Conservation (phyloP, 177 flowering plant genomes). For the Tripterygium wilfordii region DNA sequence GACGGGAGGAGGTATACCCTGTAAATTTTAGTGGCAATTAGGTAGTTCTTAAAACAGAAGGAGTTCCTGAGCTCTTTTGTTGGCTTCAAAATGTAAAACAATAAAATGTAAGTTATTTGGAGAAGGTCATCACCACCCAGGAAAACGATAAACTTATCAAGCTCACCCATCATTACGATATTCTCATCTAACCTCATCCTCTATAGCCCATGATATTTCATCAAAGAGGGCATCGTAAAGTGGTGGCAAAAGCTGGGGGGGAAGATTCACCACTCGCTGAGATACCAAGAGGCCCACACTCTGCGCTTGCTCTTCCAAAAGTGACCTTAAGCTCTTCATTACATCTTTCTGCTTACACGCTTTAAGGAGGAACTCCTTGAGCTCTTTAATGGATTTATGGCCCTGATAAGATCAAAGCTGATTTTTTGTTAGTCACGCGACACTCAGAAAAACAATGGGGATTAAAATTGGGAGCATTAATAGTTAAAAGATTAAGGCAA, state of each 20-base stretch:
- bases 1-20: conserved; percentile 46
- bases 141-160: conserved; percentile 3
- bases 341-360: conserved; percentile 39
- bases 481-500: too few relatives aligned
- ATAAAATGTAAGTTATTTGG: neutral
- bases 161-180: conserved; percentile 7
- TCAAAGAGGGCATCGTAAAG: conserved; percentile 85
- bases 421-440: neutral
- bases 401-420: conserved; percentile 35
- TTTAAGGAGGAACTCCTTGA: conserved; percentile 60
- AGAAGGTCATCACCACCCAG: neutral
- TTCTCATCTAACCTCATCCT: conserved; percentile 75
- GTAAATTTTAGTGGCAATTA: conserved; percentile 58
- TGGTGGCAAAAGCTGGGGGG: conserved; percentile 82
- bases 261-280: conserved; percentile 31
- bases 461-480: too few relatives aligned
- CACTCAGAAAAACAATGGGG: too few relatives aligned
- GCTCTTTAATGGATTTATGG: conserved; percentile 49
- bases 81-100: conserved; percentile 43
- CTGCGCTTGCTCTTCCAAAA: conserved; percentile 52
- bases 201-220: conserved; percentile 76
- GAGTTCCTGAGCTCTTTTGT: conserved; percentile 64
- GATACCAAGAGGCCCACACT: conserved; percentile 71
- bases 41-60: conserved; percentile 57
- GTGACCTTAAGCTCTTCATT: conserved; percentile 24